Evolutionary conservation across 352 stramenopile genomes (phyloP).

Genomic region (Phytophthora melonis): DNA sequence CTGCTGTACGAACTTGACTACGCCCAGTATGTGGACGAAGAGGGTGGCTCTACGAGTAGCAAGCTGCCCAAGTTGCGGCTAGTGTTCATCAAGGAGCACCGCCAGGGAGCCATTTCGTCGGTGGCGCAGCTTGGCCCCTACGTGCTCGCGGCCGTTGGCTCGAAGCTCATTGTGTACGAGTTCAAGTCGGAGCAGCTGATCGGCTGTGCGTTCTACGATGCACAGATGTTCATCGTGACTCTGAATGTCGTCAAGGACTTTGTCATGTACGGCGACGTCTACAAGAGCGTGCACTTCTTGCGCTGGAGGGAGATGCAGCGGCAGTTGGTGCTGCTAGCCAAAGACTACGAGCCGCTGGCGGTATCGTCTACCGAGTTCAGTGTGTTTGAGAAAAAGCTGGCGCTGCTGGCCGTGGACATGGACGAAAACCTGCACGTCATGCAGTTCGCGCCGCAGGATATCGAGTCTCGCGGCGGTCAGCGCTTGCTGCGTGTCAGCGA

Average conservation of each 20-base stretch:
- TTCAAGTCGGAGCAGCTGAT: conserved; percentile 91
- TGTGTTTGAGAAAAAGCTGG: conserved; percentile 77
- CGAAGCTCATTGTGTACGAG: conserved; percentile 91
- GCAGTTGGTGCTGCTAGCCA: conserved; percentile 81
- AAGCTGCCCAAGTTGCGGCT: conserved; percentile 86
- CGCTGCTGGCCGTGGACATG: conserved; percentile 81
- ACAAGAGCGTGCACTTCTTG: conserved; percentile 91
- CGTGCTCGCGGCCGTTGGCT: conserved; percentile 85
- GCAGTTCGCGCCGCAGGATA: conserved; percentile 87
- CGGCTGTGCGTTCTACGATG: conserved; percentile 89
- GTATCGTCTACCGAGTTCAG: conserved; percentile 87
- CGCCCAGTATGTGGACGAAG: conserved; percentile 86
- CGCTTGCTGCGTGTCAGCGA: conserved; percentile 81
- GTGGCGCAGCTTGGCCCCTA: conserved; percentile 83
- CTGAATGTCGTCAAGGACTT: conserved; percentile 87
- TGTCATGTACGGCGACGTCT: conserved; percentile 89
- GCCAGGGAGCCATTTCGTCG: conserved; percentile 83
- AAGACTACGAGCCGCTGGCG: conserved; percentile 87
- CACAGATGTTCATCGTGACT: conserved; percentile 90
- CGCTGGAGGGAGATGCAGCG: conserved; percentile 88
- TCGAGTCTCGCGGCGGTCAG: conserved; percentile 87
- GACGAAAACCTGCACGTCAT: conserved; percentile 90
- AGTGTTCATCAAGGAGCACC: conserved; percentile 89
- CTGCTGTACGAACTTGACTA: conserved; percentile 91
- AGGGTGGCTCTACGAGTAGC: conserved; percentile 69